Conservation (phyloP, 257 asterid genomes). For the Thymus quinquecostatus region DNA sequence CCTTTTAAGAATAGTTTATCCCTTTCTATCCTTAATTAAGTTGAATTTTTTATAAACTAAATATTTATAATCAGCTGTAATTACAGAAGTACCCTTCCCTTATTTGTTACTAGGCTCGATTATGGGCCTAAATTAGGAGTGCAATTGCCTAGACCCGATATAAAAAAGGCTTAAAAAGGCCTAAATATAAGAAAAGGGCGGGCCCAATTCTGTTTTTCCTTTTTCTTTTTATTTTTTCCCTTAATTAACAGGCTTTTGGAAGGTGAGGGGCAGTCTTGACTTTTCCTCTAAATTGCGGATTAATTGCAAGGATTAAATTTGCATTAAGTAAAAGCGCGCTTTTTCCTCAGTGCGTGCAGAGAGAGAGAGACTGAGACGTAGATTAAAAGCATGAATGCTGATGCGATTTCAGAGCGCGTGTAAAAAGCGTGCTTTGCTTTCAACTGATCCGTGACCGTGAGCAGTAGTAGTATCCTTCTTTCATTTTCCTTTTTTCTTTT, state of each 20-base stretch:
- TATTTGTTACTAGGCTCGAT: too few relatives aligned
- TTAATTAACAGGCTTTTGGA: conserved; percentile 35
- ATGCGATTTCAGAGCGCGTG: conserved; percentile 47
- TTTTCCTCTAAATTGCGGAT: conserved; percentile 36
- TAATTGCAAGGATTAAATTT: conserved; percentile 32
- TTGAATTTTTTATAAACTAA: not conserved
- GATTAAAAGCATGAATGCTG: conserved; percentile 24
- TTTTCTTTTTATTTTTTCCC: too few relatives aligned
- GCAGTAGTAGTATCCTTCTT: not conserved
- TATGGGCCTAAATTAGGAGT: too few relatives aligned
- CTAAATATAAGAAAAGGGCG: conserved; percentile 2
- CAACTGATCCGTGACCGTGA: conserved; percentile 30
- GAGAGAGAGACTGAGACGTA: conserved; percentile 18
- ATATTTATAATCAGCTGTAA: too few relatives aligned
- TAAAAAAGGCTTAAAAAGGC: too few relatives aligned
- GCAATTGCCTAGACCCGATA: too few relatives aligned
- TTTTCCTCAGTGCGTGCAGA: conserved; percentile 35
- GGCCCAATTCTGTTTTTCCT: too few relatives aligned
- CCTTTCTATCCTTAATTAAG: not conserved
- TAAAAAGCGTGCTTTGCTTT: conserved; percentile 38
- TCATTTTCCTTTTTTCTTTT: not conserved
- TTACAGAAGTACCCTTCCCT: conserved; percentile 4
- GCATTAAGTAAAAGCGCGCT: conserved; percentile 30
- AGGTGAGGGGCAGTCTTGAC: conserved; percentile 41
- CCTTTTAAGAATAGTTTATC: not conserved